Evolutionary conservation across 176 grass and related monocot species (phyloP).

Genomic region (Musa schizocarpa): DNA sequence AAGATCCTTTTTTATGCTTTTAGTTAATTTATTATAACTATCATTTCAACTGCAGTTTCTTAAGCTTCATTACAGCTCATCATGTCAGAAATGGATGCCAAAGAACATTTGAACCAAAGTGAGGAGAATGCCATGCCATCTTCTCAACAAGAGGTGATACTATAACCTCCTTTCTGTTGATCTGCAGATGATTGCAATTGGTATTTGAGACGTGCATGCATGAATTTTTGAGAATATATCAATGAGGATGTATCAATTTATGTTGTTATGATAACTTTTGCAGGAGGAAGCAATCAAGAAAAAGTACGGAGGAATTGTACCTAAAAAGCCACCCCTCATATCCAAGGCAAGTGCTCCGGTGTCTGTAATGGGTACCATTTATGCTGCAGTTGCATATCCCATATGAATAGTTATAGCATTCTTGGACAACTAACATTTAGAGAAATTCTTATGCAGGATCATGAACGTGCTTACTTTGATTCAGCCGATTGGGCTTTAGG

Average conservation of each 20-base stretch:
- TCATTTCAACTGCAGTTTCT: not conserved
- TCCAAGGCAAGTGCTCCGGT: conserved; percentile 45
- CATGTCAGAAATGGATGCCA: conserved; percentile 2
- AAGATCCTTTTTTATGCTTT: not conserved
- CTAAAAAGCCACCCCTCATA: conserved; percentile 78
- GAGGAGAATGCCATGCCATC: conserved; percentile 43
- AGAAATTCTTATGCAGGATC: conserved; percentile 9
- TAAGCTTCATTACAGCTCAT: not conserved
- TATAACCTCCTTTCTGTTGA: not conserved
- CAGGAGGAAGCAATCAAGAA: conserved; percentile 77
- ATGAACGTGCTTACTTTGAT: conserved; percentile 18
- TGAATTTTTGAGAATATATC: not conserved
- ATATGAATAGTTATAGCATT: not conserved
- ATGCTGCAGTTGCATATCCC: not conserved
- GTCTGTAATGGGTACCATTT: not conserved
- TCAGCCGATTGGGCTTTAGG: conserved; percentile 18
- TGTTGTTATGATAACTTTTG: not conserved
- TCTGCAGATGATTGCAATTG: not conserved
- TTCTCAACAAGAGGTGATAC: conserved; percentile 49
- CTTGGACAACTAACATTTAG: not conserved
- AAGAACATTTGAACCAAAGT: conserved; percentile 37
- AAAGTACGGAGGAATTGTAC: conserved; percentile 73
- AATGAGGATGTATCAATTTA: not conserved
- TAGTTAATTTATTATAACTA: not conserved
- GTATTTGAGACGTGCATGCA: conserved; percentile 9